Conservation (phyloP, 257 asterid genomes). For the Thymus mandschuricus region DNA sequence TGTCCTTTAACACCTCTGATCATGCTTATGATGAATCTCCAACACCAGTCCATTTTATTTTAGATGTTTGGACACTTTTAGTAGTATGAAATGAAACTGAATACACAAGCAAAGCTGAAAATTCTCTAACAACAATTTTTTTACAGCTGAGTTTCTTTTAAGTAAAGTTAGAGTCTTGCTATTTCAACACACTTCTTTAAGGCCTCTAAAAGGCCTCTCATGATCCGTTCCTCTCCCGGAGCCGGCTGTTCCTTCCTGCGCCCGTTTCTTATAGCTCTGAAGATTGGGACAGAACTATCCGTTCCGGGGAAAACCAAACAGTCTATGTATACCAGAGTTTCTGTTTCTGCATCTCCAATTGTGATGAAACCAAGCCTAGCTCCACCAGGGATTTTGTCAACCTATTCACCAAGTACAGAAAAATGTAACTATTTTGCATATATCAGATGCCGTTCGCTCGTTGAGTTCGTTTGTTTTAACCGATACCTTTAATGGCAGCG, state of each 20-base stretch:
- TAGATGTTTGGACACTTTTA: neutral
- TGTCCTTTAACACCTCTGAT: neutral
- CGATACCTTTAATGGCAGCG: conserved; percentile 81
- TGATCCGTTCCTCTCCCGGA: conserved; percentile 91
- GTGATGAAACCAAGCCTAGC: conserved; percentile 87
- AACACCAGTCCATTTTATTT: neutral
- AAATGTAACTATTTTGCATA: neutral
- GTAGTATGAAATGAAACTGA: neutral
- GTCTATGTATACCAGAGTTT: conserved; percentile 77
- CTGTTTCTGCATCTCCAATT: conserved; percentile 69
- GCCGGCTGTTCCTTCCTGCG: conserved; percentile 59
- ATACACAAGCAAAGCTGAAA: neutral
- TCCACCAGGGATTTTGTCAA: conserved; percentile 87
- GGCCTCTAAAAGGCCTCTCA: conserved; percentile 86
- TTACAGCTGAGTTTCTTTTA: neutral
- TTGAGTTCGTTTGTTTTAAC: conserved; percentile 6
- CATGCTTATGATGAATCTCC: neutral
- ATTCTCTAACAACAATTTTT: neutral
- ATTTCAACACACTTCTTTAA: conserved; percentile 83
- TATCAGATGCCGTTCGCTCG: neutral
- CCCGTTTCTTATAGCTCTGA: conserved; percentile 84
- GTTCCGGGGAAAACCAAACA: conserved; percentile 73
- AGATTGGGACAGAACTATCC: conserved; percentile 57
- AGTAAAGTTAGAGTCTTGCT: conserved; percentile 46
- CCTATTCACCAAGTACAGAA: conserved; percentile 36